phyloP scores from a whole-genome alignment of 2,329 filamentous ascomycete genomes.

The Aaosphaeria pasadenensis region DNA sequence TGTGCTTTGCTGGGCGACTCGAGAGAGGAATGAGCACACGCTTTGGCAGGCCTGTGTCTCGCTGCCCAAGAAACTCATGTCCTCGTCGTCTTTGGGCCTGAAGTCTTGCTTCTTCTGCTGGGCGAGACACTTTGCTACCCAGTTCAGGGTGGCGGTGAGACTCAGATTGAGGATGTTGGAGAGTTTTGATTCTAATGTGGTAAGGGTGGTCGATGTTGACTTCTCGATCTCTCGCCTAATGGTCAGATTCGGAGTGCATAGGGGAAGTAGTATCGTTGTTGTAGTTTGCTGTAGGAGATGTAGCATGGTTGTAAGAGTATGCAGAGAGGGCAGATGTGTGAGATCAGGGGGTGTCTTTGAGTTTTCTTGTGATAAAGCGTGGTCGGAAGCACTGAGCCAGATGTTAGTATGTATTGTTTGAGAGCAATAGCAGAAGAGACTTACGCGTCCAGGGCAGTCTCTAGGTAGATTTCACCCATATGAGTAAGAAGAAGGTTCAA shows the following conservation, averaged over 20 bases:
- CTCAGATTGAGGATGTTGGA: slow-evolving; percentile 67
- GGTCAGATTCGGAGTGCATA: slow-evolving; percentile 86
- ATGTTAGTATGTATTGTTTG: slow-evolving; percentile 7
- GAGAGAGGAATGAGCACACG: slow-evolving; percentile 76
- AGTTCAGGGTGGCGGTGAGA: slow-evolving; percentile 71
- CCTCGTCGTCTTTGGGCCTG: slow-evolving; percentile 75
- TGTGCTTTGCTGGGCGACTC: slow-evolving; percentile 60
- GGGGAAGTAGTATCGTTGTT: slow-evolving; percentile 81
- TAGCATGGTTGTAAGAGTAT: slow-evolving; percentile 80
- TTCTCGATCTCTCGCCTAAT: slow-evolving; percentile 88
- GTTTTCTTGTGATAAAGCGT: slow-evolving; percentile 72
- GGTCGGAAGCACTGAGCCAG: slow-evolving; percentile 52
- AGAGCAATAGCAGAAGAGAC: slow-evolving; percentile 12
- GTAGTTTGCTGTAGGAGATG: slow-evolving; percentile 93
- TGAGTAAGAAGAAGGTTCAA: slow-evolving; percentile 79
- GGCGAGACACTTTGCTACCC: slow-evolving; percentile 68
- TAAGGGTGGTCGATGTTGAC: slow-evolving; percentile 68
- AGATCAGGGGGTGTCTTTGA: slow-evolving; percentile 85
- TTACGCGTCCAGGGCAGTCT: slow-evolving; percentile 61
- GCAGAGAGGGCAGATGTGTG: slow-evolving; percentile 73
- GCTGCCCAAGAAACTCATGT: slow-evolving; percentile 23
- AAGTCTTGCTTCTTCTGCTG: slow-evolving; percentile 88
- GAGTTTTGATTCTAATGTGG: slow-evolving; percentile 81
- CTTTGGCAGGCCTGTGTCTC: slow-evolving; percentile 80
- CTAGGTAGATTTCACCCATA: slow-evolving; percentile 80